phyloP scores from a whole-genome alignment of 1,139 yeast genomes.

The Zhuliangozyma blackwelliae region DNA sequence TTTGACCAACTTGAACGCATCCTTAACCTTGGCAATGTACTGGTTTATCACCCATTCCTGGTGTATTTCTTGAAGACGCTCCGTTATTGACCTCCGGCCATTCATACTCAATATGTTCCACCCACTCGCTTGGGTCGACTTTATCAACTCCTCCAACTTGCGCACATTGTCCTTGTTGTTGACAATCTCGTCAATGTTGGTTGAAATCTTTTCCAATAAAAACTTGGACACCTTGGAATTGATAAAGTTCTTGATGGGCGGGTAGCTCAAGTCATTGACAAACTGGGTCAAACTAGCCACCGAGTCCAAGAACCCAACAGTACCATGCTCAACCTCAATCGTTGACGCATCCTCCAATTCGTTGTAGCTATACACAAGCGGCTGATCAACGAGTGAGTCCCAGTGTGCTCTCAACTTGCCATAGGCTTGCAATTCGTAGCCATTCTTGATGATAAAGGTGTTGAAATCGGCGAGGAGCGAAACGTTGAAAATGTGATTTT shows the following conservation, averaged over 20 bases:
- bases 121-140: constrained; percentile 17
- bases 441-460: constrained; percentile 10
- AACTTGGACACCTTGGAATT: constrained; percentile 28
- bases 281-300: constrained; percentile 25
- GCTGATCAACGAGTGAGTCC: constrained; percentile 12
- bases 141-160: constrained; percentile 21
- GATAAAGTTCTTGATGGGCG: constrained; percentile 22
- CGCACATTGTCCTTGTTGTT: constrained; percentile 15
- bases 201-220: constrained; percentile 27
- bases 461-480: constrained; percentile 11
- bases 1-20: constrained; percentile 10
- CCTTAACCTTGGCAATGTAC: constrained; percentile 21
- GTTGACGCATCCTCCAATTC: constrained; percentile 9
- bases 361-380: constrained; percentile 8
- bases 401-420: constrained; percentile 7
- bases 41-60: constrained; percentile 28
- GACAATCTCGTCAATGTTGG: constrained; percentile 23
- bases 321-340: background rate
- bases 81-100: constrained; percentile 14
- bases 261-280: constrained; percentile 23
- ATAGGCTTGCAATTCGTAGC: constrained; percentile 7
- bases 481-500: constrained; percentile 14
- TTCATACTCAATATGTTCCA: constrained; percentile 28
- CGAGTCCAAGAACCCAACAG: constrained; percentile 14
- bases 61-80: constrained; percentile 25